A percentile compares a stretch with the other conserved stretches of the same genome.
Evolutionary conservation across 148 eudicot genomes (phyloP).

Genomic region (Amaranthus hypochondriacus): DNA sequence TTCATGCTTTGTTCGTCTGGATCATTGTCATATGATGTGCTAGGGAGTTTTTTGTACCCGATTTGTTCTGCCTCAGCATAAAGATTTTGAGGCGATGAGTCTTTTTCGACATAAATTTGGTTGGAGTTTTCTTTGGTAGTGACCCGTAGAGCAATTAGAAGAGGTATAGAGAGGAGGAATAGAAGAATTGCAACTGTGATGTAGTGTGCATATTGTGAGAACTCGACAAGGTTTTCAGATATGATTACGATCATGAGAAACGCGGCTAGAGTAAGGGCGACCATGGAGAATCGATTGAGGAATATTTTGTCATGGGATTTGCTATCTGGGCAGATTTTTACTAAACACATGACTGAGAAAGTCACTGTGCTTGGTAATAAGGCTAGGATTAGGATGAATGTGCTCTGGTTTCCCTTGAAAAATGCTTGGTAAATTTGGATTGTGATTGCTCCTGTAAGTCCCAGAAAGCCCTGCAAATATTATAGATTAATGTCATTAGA

Average conservation of each 20-base stretch:
- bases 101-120: constrained; percentile 13
- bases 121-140: constrained; percentile 30
- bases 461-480: constrained; percentile 71
- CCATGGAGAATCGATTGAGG: constrained; percentile 50
- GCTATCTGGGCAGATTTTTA: constrained; percentile 32
- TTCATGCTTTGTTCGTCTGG: constrained; percentile 30
- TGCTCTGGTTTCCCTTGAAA: constrained; percentile 44
- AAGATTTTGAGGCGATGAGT: constrained; percentile 16
- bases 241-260: constrained; percentile 56
- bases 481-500: constrained; percentile 14
- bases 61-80: constrained; percentile 13
- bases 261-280: constrained; percentile 50
- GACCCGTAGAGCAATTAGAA: constrained; percentile 39
- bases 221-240: constrained; percentile 39
- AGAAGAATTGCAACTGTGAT: constrained; percentile 33
- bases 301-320: constrained; percentile 42
- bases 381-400: constrained; percentile 71
- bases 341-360: constrained; percentile 54
- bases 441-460: constrained; percentile 74
- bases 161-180: constrained; percentile 40
- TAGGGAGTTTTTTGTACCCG: not conserved
- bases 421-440: constrained; percentile 65
- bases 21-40: constrained; percentile 19
- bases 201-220: constrained; percentile 39
- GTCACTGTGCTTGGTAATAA: constrained; percentile 46